Conservation (phyloP, 2,329 filamentous ascomycete species). For the Huntiella bhutanensis region DNA sequence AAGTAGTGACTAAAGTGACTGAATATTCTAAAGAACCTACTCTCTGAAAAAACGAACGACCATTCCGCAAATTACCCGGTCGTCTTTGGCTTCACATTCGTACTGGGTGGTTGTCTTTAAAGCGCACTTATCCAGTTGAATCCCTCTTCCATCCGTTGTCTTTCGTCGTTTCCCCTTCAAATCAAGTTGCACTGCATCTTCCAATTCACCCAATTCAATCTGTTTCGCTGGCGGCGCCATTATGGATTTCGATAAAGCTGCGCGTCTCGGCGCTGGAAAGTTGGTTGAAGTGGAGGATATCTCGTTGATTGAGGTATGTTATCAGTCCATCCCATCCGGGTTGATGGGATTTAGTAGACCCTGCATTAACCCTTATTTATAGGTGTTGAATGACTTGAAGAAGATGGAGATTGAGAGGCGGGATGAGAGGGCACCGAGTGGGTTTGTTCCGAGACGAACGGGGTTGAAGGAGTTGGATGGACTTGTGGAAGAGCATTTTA, state of each 20-base stretch:
- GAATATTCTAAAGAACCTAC: conserved; percentile 22
- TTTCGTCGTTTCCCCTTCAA: conserved; percentile 34
- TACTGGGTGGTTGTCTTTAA: conserved; percentile 42
- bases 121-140: conserved; percentile 36
- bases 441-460: conserved; percentile 17
- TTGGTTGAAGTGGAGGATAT: conserved; percentile 36
- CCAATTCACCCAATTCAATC: conserved; percentile 34
- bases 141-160: conserved; percentile 13
- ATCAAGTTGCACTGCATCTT: conserved; percentile 28
- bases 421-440: conserved; percentile 5
- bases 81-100: conserved; percentile 32
- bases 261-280: conserved; percentile 25
- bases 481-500: conserved; percentile 28
- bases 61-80: conserved; percentile 35
- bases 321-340: neutral
- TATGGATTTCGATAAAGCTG: conserved; percentile 3
- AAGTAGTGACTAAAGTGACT: neutral
- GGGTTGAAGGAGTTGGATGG: conserved; percentile 27
- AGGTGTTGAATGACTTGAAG: neutral
- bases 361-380: conserved; percentile 12
- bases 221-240: conserved; percentile 41
- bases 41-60: conserved; percentile 40
- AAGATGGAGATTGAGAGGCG: neutral
- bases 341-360: conserved; percentile 4
- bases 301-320: conserved; percentile 39